Evolutionary conservation across 768 basidiomycete species (phyloP).

Genomic region (Rhodotorula babjevae): DNA sequence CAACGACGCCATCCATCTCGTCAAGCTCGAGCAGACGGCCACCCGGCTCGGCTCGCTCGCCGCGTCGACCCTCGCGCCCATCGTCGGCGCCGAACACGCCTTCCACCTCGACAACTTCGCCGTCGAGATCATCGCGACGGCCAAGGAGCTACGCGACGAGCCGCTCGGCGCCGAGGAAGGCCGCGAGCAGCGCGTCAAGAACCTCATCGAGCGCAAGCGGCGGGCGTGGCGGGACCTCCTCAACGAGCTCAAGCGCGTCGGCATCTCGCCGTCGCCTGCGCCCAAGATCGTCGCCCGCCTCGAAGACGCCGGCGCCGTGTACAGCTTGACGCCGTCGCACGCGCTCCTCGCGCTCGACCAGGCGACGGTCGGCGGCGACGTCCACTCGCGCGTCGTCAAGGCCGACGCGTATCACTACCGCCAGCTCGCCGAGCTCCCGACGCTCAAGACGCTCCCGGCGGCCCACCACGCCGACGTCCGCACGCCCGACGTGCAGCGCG

Average conservation of each 20-base stretch:
- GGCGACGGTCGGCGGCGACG: conserved; percentile 3
- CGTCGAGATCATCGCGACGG: conserved; percentile 54
- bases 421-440: conserved; percentile 62
- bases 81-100: conserved; percentile 58
- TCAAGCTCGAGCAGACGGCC: conserved; percentile 28
- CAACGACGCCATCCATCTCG: neutral
- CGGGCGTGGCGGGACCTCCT: conserved; percentile 86
- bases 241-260: conserved; percentile 76
- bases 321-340: conserved; percentile 9
- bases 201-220: conserved; percentile 71
- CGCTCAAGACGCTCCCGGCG: conserved; percentile 59
- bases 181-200: conserved; percentile 58
- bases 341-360: conserved; percentile 15
- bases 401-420: conserved; percentile 48
- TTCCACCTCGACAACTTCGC: conserved; percentile 60
- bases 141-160: conserved; percentile 48
- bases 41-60: conserved; percentile 20
- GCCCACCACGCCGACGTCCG: conserved; percentile 74
- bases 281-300: conserved; percentile 31
- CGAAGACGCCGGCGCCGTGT: conserved; percentile 27
- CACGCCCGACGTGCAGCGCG: conserved; percentile 81
- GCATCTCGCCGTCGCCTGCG: conserved; percentile 51
- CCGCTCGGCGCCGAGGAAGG: conserved; percentile 53
- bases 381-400: conserved; percentile 5
- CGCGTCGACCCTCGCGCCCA: conserved; percentile 38